Conservation (phyloP, 768 basidiomycete genomes). For the Hygrophorus pudorinus region DNA sequence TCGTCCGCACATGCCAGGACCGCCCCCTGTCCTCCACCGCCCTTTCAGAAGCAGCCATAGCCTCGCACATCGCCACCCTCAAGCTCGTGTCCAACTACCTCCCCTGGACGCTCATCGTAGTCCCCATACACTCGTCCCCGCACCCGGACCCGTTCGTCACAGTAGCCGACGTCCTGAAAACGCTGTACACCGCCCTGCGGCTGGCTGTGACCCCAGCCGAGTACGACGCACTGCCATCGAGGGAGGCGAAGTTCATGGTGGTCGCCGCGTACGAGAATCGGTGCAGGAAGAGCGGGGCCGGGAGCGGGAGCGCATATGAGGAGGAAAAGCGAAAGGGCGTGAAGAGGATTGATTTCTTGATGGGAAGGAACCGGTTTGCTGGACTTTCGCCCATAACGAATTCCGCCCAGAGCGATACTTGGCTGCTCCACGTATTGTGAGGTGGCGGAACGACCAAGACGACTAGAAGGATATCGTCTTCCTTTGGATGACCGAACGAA, state of each 20-base stretch:
- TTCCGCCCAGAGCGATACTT: too few relatives aligned
- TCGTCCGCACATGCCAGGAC: constrained; percentile 23
- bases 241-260: constrained; percentile 24
- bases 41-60: constrained; percentile 23
- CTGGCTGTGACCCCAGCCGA: constrained; percentile 28
- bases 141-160: constrained; percentile 6
- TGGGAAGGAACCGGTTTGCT: constrained; percentile 21
- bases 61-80: constrained; percentile 23
- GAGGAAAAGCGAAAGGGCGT: constrained; percentile 37
- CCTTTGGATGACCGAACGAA: too few relatives aligned
- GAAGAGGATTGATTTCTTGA: constrained; percentile 48
- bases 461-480: too few relatives aligned
- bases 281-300: constrained; percentile 22
- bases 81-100: constrained; percentile 21
- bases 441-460: too few relatives aligned
- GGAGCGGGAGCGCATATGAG: constrained; percentile 18
- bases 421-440: too few relatives aligned
- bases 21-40: constrained; percentile 29
- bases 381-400: neutral
- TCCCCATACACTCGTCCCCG: constrained; percentile 6
- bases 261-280: constrained; percentile 32
- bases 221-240: constrained; percentile 25
- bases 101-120: constrained; percentile 26
- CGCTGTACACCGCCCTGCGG: constrained; percentile 34
- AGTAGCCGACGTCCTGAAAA: constrained; percentile 32